Evolutionary conservation across 2,329 filamentous ascomycete genomes (phyloP).

Genomic region (Apiospora koreana): DNA sequence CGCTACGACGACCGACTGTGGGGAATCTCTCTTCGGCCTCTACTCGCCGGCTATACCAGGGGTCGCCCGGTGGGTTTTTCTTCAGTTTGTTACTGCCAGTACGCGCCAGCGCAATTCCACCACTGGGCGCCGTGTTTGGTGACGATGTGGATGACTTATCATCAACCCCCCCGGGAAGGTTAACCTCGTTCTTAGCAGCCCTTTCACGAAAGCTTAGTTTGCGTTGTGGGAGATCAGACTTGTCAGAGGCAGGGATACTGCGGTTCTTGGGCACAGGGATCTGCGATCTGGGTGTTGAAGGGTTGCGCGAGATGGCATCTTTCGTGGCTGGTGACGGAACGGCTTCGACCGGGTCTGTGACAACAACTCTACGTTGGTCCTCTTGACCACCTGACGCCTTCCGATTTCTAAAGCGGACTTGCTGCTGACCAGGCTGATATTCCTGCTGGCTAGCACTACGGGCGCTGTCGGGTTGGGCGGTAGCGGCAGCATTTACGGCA

Average conservation of each 20-base stretch:
- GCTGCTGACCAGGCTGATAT: slow-evolving; percentile 16
- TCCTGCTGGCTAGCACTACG: slow-evolving; percentile 20
- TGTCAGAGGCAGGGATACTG: slow-evolving; percentile 24
- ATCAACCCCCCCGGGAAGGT: slow-evolving; percentile 32
- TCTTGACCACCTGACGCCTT: slow-evolving; percentile 25
- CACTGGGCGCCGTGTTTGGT: slow-evolving; percentile 31
- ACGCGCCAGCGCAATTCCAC: slow-evolving; percentile 42
- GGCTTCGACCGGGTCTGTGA: not conserved
- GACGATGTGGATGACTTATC: slow-evolving; percentile 26
- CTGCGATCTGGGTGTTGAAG: slow-evolving; percentile 31
- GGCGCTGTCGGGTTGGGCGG: slow-evolving; percentile 18
- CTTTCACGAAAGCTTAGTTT: slow-evolving; percentile 64
- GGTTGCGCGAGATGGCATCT: slow-evolving; percentile 32
- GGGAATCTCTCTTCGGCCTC: slow-evolving; percentile 43
- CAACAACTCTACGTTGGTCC: slow-evolving; percentile 21
- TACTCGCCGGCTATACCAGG: slow-evolving; percentile 44
- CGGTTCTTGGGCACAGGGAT: slow-evolving; percentile 28
- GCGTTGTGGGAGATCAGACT: slow-evolving; percentile 47
- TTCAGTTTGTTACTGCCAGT: slow-evolving; percentile 60
- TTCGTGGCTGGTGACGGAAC: slow-evolving; percentile 12
- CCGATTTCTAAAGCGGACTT: slow-evolving; percentile 35
- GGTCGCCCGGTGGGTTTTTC: slow-evolving; percentile 58
- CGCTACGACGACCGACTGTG: slow-evolving; percentile 10
- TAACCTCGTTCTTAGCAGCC: slow-evolving; percentile 46
- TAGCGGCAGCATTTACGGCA: slow-evolving; percentile 42